These are phyloP conservation scores for Malus asiatica DNA, from an alignment of 306 rosid species.

Conservation along the genomic window DNA sequence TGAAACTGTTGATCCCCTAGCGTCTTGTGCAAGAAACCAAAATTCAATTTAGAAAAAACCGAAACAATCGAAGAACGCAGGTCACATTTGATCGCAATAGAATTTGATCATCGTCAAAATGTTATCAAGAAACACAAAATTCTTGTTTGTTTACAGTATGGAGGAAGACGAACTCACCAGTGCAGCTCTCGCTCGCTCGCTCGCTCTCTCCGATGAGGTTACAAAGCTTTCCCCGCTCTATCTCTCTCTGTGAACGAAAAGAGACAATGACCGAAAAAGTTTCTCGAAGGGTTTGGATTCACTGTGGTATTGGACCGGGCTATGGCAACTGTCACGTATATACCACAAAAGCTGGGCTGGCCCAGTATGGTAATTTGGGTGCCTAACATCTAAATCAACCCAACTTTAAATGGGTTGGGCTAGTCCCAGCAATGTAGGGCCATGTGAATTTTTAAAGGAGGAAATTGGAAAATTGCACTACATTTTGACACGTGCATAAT, in stretches of 20 bases:
- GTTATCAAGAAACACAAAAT: background rate
- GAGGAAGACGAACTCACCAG: background rate
- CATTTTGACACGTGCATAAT: no score
- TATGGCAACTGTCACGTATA: background rate
- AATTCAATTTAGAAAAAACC: background rate
- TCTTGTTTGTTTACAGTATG: background rate
- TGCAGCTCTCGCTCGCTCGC: background rate
- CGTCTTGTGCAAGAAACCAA: background rate
- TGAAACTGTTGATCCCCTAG: background rate
- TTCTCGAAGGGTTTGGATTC: background rate
- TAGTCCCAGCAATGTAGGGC: no score
- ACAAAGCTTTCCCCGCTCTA: background rate
- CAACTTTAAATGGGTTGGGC: background rate
- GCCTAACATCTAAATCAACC: background rate
- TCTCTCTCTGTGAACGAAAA: background rate
- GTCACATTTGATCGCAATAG: background rate
- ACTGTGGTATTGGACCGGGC: background rate
- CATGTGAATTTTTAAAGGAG: no score
- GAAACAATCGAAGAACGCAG: background rate
- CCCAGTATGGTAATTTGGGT: background rate
- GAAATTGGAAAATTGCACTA: no score
- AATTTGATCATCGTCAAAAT: background rate
- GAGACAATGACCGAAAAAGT: background rate
- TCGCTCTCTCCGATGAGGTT: background rate
- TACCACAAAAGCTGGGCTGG: background rate